Evolutionary conservation across 2,329 filamentous ascomycete species (phyloP).

Genomic region (Setomelanomma holmii): DNA sequence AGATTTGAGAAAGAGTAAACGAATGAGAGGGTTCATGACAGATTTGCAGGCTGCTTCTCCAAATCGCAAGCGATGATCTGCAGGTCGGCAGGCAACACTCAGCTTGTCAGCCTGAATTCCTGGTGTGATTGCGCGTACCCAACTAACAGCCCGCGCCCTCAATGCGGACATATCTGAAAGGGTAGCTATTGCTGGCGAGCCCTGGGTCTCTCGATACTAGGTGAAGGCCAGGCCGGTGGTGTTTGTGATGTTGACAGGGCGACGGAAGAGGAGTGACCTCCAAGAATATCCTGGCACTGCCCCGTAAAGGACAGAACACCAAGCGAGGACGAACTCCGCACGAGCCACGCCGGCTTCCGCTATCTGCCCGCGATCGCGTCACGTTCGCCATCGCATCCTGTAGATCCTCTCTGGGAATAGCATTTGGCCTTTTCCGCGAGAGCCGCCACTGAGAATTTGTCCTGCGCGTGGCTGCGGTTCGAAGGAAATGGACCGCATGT

Average conservation of each 20-base stretch:
- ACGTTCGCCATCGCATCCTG: too few species aligned
- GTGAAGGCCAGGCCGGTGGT: not conserved
- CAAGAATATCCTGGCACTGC: slow-evolving; percentile 12
- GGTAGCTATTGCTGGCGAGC: not conserved
- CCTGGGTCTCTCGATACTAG: not conserved
- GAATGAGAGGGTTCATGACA: too few species aligned
- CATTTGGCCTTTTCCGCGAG: slow-evolving; percentile 3
- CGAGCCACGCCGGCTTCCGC: slow-evolving; percentile 3
- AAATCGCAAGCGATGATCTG: slow-evolving; percentile 9
- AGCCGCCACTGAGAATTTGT: slow-evolving; percentile 1
- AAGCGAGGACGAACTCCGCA: not conserved
- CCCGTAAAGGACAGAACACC: slow-evolving; percentile 2
- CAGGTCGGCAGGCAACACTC: slow-evolving; percentile 21
- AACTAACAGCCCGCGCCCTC: slow-evolving; percentile 9
- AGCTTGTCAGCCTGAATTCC: slow-evolving; percentile 34
- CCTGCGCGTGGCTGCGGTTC: slow-evolving; percentile 1
- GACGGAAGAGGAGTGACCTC: not conserved
- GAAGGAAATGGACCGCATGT: slow-evolving; percentile 20
- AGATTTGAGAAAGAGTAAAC: not conserved
- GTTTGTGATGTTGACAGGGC: not conserved
- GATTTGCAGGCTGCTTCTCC: too few species aligned
- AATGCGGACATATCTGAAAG: slow-evolving; percentile 19
- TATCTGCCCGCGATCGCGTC: not conserved
- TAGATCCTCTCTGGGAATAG: not conserved
- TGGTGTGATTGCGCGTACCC: not conserved